phyloP scores from a whole-genome alignment of 1,284 basidiomycete genomes.

The Pseudozyma sp. region DNA sequence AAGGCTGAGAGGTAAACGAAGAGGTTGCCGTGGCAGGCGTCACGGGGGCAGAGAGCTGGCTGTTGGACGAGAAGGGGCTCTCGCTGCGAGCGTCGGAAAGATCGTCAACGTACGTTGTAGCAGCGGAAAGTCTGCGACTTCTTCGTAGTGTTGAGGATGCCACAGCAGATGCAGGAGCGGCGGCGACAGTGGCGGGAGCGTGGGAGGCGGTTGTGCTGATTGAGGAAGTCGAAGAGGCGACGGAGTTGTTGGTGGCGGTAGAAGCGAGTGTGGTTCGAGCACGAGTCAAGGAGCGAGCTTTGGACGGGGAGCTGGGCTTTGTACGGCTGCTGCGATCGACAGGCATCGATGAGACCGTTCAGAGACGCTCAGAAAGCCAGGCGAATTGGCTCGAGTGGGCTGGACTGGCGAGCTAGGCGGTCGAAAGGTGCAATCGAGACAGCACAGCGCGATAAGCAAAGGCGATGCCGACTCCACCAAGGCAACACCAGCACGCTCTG shows the following conservation, averaged over 20 bases:
- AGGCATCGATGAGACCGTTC: slow-evolving; percentile 36
- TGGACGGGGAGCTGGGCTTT: slow-evolving; percentile 41
- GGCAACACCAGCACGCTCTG: too few relatives aligned
- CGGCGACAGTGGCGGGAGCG: neutral
- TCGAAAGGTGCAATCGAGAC: neutral
- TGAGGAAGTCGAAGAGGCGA: neutral
- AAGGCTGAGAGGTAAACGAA: slow-evolving; percentile 24
- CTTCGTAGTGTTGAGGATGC: slow-evolving; percentile 14
- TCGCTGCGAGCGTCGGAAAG: slow-evolving; percentile 31
- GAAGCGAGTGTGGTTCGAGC: slow-evolving; percentile 7
- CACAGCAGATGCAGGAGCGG: slow-evolving; percentile 7
- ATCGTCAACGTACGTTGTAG: slow-evolving; percentile 29
- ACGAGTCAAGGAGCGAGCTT: slow-evolving; percentile 28
- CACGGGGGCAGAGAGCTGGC: slow-evolving; percentile 27
- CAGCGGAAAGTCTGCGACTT: slow-evolving; percentile 27
- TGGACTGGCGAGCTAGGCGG: neutral
- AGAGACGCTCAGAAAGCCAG: neutral
- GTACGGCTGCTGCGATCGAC: slow-evolving; percentile 34
- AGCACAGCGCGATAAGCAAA: too few relatives aligned
- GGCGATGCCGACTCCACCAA: too few relatives aligned
- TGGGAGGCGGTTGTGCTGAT: neutral
- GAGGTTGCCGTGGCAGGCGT: slow-evolving; percentile 35
- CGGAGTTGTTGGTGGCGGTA: neutral
- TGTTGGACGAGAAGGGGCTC: slow-evolving; percentile 22
- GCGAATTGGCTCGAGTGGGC: slow-evolving; percentile 6